Base-by-base conservation (phyloP, 2,329 filamentous ascomycete species). In the Claviceps monticola region DNA sequence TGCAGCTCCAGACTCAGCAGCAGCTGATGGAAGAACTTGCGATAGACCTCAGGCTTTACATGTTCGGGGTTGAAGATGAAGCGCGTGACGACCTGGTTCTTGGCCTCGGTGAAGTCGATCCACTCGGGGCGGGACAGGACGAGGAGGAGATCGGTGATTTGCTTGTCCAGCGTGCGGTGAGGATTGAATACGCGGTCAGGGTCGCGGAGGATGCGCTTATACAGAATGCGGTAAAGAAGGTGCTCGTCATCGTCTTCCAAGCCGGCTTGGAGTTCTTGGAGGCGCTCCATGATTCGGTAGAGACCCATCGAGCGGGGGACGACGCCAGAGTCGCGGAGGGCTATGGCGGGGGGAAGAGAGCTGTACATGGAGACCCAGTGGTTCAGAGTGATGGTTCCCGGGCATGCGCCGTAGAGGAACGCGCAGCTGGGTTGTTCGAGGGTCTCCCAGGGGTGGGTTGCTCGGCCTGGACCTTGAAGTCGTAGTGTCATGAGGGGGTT, bases 1-100 rank as follows among this genome's bases (percentile, higher is more conserved):
- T 86, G 80, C 5, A 89, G 71, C 64, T 89, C 85, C 48, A 86
- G 72, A 56, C 82, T 84, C 43, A 89, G 74, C 3, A 89, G 71
- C n/a, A 89, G 68, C 65, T 89, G 85, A 62, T 87, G 83, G 63
- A 86, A 88, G 68, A 89, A 88, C 26, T 74, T 75, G 54, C 77
- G 74, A 58, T 83, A 84, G 54, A 75, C 73, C 17, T 71, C 66
- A 46, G 74, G 70, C 57, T 83, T 81, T 17, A 71, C 69, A 38
- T 74, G 71, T 52, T 74, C 71, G 13, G 74, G 73, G 58, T 83
- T 78, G 56, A 82, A 82, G 54, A 88, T 84, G 65, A 84, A 88
- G 51, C 82, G 80, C 3, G 85, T 85, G 23, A 83, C 79, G 21
- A 88, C 81, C 60, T 89, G 85, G 59, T 88, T 86, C 60, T 78